These are phyloP conservation scores for Suillus lakei DNA, from an alignment of 768 basidiomycete species.

Conservation along the genomic window DNA sequence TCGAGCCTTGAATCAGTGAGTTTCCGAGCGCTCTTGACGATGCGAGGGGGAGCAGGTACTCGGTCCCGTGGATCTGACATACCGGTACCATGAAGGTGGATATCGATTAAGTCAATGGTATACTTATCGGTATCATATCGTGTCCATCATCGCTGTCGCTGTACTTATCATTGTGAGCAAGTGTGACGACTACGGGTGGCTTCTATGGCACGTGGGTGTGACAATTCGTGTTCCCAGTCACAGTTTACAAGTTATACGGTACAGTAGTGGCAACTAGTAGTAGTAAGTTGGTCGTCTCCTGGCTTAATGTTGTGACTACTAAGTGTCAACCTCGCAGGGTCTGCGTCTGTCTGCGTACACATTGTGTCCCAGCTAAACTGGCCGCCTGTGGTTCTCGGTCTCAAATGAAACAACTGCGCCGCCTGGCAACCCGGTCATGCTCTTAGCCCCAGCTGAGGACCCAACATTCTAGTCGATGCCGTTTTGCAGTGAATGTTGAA, in stretches of 20 bases:
- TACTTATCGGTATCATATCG: background rate
- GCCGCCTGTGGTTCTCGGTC: background rate
- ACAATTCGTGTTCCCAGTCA: background rate
- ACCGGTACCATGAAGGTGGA: background rate
- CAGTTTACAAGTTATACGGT: too few species aligned
- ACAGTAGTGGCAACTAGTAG: too few species aligned
- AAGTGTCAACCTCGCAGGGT: too few species aligned
- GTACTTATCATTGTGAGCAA: background rate
- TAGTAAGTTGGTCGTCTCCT: background rate
- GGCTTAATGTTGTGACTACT: background rate
- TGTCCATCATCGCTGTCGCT: background rate
- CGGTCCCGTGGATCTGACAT: conserved; percentile 1
- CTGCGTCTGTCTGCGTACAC: too few species aligned
- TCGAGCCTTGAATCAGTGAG: background rate
- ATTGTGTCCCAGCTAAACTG: too few species aligned
- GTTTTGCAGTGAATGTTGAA: background rate
- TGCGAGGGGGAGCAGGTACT: background rate
- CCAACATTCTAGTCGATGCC: background rate
- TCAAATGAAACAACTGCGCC: background rate
- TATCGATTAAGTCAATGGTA: background rate
- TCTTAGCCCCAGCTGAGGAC: background rate
- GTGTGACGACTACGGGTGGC: background rate
- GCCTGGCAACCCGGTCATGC: too few species aligned
- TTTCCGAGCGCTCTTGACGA: conserved; percentile 3
- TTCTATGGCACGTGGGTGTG: conserved; percentile 1